Evolutionary conservation across 257 asterid species (phyloP).

Genomic region (Solanum bukasovii): DNA sequence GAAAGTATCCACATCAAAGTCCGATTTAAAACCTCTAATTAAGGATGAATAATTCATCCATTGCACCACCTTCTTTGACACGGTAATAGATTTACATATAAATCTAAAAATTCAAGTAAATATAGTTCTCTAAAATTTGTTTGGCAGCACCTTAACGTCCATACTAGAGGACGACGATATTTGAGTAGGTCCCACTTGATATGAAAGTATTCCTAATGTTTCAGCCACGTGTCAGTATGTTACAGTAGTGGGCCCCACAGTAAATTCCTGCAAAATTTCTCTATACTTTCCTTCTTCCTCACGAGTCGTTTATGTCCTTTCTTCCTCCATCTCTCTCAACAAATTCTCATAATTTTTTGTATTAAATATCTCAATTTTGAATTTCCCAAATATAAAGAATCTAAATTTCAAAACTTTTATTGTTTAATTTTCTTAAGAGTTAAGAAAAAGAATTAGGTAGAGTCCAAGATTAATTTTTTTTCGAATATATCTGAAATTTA

Average conservation of each 20-base stretch:
- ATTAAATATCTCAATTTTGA: not conserved
- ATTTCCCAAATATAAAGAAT: not conserved
- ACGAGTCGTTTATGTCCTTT: conserved; percentile 19
- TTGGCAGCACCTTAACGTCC: not conserved
- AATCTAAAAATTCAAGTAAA: not conserved
- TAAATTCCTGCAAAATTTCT: not conserved
- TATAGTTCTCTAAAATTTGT: not conserved
- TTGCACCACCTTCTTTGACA: not conserved
- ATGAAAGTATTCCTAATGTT: not conserved
- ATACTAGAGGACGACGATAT: not conserved
- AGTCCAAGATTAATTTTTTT: not conserved
- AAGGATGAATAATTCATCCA: not conserved
- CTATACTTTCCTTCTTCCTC: conserved; percentile 27
- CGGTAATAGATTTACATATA: not conserved
- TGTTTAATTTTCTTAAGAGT: not conserved
- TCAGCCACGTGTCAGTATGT: conserved; percentile 12
- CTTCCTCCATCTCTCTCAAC: not conserved
- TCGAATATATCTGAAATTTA: not conserved
- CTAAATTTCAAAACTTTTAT: not conserved
- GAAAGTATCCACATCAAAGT: not conserved
- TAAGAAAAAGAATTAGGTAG: not conserved
- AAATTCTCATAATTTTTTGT: not conserved
- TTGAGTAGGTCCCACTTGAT: conserved; percentile 2
- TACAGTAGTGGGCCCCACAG: conserved; percentile 13
- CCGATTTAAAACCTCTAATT: no score